These are phyloP conservation scores for Lentinula novae-zelandiae DNA, from an alignment of 1,284 basidiomycete genomes.

Conservation along the genomic window DNA sequence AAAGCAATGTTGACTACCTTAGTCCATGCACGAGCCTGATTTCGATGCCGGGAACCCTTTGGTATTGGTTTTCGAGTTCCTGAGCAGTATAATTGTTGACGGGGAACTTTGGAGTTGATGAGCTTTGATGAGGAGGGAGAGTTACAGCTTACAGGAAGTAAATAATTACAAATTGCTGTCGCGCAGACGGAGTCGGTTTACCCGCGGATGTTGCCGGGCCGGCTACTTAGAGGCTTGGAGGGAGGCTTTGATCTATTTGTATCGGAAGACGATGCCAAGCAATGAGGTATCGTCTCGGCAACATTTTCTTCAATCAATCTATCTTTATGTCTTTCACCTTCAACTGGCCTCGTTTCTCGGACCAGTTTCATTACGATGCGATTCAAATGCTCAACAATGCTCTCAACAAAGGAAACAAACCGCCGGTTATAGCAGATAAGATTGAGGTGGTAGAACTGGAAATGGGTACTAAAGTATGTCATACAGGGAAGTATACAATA, in stretches of 20 bases:
- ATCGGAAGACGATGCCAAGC: background rate
- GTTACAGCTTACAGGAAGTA: no score
- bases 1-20: no score
- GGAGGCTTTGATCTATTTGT: background rate
- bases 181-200: no score
- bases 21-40: no score
- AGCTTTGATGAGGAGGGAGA: no score
- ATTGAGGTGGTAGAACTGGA: constrained; percentile 97
- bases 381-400: constrained; percentile 93
- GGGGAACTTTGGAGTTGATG: no score
- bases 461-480: constrained; percentile 92
- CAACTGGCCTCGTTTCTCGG: constrained; percentile 96
- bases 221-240: no score
- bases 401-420: constrained; percentile 96
- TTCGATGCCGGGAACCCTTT: no score
- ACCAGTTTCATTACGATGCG: constrained; percentile 91
- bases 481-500: background rate
- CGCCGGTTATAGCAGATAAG: constrained; percentile 94
- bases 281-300: background rate
- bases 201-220: no score
- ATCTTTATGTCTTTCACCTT: constrained; percentile 91
- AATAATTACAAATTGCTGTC: no score
- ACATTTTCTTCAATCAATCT: background rate
- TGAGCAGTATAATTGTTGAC: no score
- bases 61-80: no score